Conservation (phyloP, 257 asterid genomes). For the Capsicum baccatum region DNA sequence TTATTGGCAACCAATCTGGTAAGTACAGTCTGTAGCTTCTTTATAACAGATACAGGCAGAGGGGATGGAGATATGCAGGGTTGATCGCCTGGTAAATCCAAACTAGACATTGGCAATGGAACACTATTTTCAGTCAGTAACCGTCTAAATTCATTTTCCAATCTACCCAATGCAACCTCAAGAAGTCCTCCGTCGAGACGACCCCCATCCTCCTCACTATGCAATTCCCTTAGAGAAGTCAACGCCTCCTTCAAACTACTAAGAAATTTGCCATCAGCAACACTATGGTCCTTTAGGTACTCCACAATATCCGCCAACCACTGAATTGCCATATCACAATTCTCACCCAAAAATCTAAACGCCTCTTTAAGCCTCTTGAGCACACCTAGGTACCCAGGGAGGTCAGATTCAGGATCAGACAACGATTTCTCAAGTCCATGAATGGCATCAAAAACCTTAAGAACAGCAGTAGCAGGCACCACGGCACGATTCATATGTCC, state of each 20-base stretch:
- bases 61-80: slow-evolving; percentile 78
- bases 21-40: slow-evolving; percentile 77
- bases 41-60: slow-evolving; percentile 70
- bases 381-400: slow-evolving; percentile 70
- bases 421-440: slow-evolving; percentile 84
- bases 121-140: slow-evolving; percentile 61
- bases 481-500: slow-evolving; percentile 88
- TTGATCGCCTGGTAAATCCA: slow-evolving; percentile 55
- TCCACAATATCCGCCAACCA: slow-evolving; percentile 92
- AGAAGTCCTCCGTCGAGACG: slow-evolving; percentile 84
- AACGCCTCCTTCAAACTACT: slow-evolving; percentile 64
- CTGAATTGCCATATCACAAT: slow-evolving; percentile 83
- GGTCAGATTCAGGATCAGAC: slow-evolving; percentile 71
- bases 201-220: slow-evolving; percentile 63
- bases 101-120: slow-evolving; percentile 71
- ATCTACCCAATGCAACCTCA: slow-evolving; percentile 63
- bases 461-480: slow-evolving; percentile 92
- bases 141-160: slow-evolving; percentile 72
- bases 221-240: slow-evolving; percentile 55
- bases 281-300: slow-evolving; percentile 81
- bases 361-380: slow-evolving; percentile 89
- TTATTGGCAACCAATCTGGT: slow-evolving; percentile 65
- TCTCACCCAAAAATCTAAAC: slow-evolving; percentile 68
- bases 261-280: slow-evolving; percentile 69
- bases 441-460: slow-evolving; percentile 92